Evolutionary conservation across 164 flowering plant genomes (phyloP).

Genomic region (Kalanchoe fedtschenkoi): DNA sequence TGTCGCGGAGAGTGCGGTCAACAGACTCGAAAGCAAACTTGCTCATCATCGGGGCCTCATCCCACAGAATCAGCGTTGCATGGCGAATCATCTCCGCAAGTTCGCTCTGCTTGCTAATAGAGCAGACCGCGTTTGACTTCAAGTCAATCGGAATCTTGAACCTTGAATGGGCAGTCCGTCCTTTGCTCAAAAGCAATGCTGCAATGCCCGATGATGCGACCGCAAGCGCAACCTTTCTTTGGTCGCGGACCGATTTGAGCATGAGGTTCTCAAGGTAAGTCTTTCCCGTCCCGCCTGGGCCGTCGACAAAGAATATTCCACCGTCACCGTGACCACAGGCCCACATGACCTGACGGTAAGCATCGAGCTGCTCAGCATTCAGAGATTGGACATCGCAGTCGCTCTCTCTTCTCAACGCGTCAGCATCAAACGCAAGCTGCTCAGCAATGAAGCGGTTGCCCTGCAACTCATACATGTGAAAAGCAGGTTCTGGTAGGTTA

Average conservation of each 20-base stretch:
- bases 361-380: not conserved
- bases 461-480: not conserved
- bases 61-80: not conserved
- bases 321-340: not conserved
- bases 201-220: not conserved
- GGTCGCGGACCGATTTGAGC: not conserved
- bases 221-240: not conserved
- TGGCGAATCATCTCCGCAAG: not conserved
- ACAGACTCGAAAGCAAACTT: not conserved
- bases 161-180: not conserved
- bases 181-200: not conserved
- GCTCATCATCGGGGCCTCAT: not conserved
- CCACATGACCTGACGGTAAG: not conserved
- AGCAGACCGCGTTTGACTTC: not conserved
- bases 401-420: not conserved
- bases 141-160: not conserved
- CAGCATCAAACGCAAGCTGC: not conserved
- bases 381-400: too few species aligned
- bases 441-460: not conserved
- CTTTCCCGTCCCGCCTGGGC: not conserved
- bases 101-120: not conserved
- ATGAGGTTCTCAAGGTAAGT: not conserved
- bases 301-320: not conserved
- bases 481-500: not conserved
- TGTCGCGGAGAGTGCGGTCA: not conserved